Conservation (phyloP, 306 rosid genomes). For the Alnus glutinosa region DNA sequence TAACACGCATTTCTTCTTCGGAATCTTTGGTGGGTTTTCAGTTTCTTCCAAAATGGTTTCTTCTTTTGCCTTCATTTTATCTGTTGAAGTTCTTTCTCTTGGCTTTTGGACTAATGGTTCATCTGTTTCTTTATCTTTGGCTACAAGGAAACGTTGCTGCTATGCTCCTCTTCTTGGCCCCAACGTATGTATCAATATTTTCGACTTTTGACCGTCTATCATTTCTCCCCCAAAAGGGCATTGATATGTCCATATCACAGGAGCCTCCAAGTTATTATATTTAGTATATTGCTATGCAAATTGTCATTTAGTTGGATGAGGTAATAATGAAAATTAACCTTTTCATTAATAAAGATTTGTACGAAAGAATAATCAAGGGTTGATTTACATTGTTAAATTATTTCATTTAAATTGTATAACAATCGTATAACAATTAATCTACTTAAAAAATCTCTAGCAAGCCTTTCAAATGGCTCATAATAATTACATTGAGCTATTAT, state of each 20-base stretch:
- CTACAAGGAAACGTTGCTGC: conserved; percentile 66
- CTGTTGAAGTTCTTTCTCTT: neutral
- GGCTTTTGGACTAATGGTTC: neutral
- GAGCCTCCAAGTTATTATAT: no score
- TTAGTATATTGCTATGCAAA: no score
- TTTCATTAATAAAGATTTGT: no score
- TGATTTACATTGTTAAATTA: no score
- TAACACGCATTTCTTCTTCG: conserved; percentile 59
- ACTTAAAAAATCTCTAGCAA: no score
- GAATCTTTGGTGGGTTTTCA: conserved; percentile 63
- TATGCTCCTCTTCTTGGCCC: conserved; percentile 82
- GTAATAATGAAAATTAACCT: no score
- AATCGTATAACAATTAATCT: no score
- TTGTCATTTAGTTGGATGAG: no score
- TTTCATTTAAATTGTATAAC: no score
- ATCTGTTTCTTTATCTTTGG: conserved; percentile 18
- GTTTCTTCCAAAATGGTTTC: neutral
- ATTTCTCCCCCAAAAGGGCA: neutral
- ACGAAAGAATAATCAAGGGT: no score
- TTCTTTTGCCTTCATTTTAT: neutral
- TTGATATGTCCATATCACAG: neutral
- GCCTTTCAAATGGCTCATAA: no score
- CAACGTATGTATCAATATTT: conserved; percentile 46
- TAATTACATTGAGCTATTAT: no score
- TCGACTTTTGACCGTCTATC: neutral